phyloP scores from a whole-genome alignment of 257 asterid genomes.

The Scutellaria barbata region DNA sequence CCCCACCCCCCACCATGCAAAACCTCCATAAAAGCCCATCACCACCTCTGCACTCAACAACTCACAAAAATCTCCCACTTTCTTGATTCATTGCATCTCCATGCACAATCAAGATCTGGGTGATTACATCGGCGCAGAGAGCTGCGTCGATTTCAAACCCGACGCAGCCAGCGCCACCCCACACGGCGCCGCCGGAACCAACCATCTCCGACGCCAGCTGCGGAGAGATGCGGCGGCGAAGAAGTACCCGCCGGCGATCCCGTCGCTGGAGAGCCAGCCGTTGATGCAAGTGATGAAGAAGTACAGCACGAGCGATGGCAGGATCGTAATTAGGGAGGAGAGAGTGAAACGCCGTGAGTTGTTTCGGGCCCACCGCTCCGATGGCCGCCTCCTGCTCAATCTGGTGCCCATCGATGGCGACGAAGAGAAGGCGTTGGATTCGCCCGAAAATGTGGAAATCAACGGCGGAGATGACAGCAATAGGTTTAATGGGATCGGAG shows the following conservation, averaged over 20 bases:
- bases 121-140: conserved; percentile 56
- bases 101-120: conserved; percentile 46
- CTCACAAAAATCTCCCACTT: neutral
- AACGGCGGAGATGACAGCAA: neutral
- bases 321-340: conserved; percentile 61
- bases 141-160: conserved; percentile 47
- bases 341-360: conserved; percentile 48
- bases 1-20: no score
- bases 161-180: neutral
- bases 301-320: conserved; percentile 52
- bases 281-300: conserved; percentile 39
- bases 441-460: neutral
- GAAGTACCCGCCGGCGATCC: conserved; percentile 62
- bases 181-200: neutral
- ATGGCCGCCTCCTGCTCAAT: conserved; percentile 60
- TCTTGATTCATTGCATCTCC: neutral
- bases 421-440: conserved; percentile 20
- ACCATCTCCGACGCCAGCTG: neutral
- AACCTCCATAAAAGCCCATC: conserved; percentile 2
- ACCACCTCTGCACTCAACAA: neutral
- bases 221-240: conserved; percentile 27
- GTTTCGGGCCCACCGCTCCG: conserved; percentile 49
- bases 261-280: conserved; percentile 39
- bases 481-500: conserved; percentile 29
- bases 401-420: conserved; percentile 43